Evolutionary conservation across 139 green algal genomes (phyloP), one percentile per base, ranked within the genome.

Genomic region (Picochlorum sp.): DNA sequence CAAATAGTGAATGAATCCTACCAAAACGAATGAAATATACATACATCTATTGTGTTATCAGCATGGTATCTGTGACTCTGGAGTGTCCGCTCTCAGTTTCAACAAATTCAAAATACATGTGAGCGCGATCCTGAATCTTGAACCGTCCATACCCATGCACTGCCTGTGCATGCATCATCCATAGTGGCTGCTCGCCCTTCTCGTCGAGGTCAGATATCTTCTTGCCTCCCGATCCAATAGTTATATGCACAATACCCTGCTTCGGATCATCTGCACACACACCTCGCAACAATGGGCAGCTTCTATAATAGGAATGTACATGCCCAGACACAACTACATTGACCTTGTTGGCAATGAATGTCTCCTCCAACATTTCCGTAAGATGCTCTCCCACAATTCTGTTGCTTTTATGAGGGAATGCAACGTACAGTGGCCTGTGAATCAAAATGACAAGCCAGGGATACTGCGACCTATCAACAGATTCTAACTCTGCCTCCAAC

Each of bases 231-330:
- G 16, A 23, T 24, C 47, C 47, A 52, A 52, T 20, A 13, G 18
- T 52, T 24, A 52, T 24, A 52, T 52, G 47, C 6, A 21, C 16
- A 23, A 52, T 52, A 18, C 47, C 47, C 47, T 24, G 47, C 16
- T 20, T 52, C 15, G 47, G 18, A n/a, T 24, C 47, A n/a, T 52
- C 18, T 23, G 16, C 47, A 41, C 34, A 41, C 8, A 41, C 47
- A 52, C 18, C 16, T 10, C 47, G 13, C 47, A 52, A n/a, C 8
- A 13, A 16, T 59, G 54, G 6, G 75, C 84, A 90, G 15, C 74
- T 86, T 60, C 84, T 78, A 76, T 86, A 79, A 71, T 88, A 90
- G 24, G 54, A 72, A 75, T 90, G 84, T 71, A 88, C 77, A 72
- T 90, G 84, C 21, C 84, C 84, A 21, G 77, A 62, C 41, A 77